Conservation (phyloP, 2,329 filamentous ascomycete genomes). For the Macrophomina pseudophaseolina region DNA sequence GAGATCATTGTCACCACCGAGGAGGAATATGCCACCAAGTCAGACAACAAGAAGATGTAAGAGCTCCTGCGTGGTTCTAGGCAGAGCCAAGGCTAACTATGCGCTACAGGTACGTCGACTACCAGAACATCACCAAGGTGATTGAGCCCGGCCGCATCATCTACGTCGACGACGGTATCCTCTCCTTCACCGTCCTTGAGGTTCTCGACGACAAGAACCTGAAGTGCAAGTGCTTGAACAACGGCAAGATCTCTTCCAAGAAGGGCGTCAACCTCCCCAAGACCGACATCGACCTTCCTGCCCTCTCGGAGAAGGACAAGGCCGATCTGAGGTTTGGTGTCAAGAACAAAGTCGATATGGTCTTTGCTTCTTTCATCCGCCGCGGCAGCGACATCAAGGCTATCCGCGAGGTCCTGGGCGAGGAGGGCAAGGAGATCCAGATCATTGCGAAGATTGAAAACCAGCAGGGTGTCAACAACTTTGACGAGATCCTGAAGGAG, state of each 20-base stretch:
- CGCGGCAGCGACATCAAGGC: slow-evolving; percentile 89
- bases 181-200: slow-evolving; percentile 91
- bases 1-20: slow-evolving; percentile 97
- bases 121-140: slow-evolving; percentile 99
- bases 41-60: slow-evolving; percentile 92
- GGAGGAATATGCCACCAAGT: slow-evolving; percentile 83
- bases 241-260: slow-evolving; percentile 97
- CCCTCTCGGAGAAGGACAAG: slow-evolving; percentile 98
- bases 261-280: slow-evolving; percentile 99
- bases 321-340: slow-evolving; percentile 92
- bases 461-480: slow-evolving; percentile 99
- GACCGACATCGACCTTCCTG: slow-evolving; percentile 96
- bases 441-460: slow-evolving; percentile 99
- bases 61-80: slow-evolving; percentile 36
- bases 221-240: slow-evolving; percentile 87
- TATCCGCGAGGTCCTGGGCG: slow-evolving; percentile 89
- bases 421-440: slow-evolving; percentile 94
- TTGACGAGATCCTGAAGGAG: slow-evolving; percentile 92
- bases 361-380: slow-evolving; percentile 98
- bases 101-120: slow-evolving; percentile 81
- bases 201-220: slow-evolving; percentile 89
- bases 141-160: slow-evolving; percentile 89
- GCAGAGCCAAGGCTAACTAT: not conserved
- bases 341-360: slow-evolving; percentile 98
- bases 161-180: slow-evolving; percentile 97